Base-by-base conservation (phyloP, 2,329 filamentous ascomycete species). In the Onygenales sp. region DNA sequence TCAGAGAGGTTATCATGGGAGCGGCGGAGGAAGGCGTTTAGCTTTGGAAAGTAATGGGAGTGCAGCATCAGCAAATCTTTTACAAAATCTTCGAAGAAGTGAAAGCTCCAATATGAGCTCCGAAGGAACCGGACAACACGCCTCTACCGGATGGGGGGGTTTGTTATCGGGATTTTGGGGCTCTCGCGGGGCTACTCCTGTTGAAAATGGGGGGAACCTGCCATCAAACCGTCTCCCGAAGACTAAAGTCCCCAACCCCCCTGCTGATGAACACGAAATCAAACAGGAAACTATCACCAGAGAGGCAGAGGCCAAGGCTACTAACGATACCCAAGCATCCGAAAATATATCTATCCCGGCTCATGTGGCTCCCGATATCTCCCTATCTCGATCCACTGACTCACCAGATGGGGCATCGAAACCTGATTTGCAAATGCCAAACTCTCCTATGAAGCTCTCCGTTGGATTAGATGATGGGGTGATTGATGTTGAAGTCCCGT, bases 401-500 rank as follows among this genome's bases (percentile, higher is more conserved):
- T 55, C 64, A n/a, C 64, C 57, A 43, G 65, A 66, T 38, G 57
- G 62, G 35, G 64, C 60, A 21, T 62, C 63, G 7, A 58, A 63
- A 35, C 60, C 57, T 4, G 64, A 67, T 36, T 10, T 33, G 35
- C 61, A 69, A 53, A 56, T 59, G 6, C 66, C 73, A 45, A 74
- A 76, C 43, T 73, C 74, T 9, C 73, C 72, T 7, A 59, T 80
- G 51, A 80, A 78, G 59, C 61, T 81, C 17, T 79, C 76, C 0
- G 76, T 80, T n/a, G 77, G 78, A 35, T 49, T 55, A 13, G 54
- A 77, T 32, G 80, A 83, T 58, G 80, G 80, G 1, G 75, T 82
- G n/a, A 77, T 83, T 33, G 80, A 83, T 59, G 78, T 83, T 49
- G 78, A 82, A 54, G 74, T 82, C 45, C 76, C 78, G 2, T 66